A percentile compares a stretch with the other conserved stretches of the same genome.
Evolutionary conservation across 31 red algal species (phyloP).

Genomic region (Asparagopsis taxiformis): DNA sequence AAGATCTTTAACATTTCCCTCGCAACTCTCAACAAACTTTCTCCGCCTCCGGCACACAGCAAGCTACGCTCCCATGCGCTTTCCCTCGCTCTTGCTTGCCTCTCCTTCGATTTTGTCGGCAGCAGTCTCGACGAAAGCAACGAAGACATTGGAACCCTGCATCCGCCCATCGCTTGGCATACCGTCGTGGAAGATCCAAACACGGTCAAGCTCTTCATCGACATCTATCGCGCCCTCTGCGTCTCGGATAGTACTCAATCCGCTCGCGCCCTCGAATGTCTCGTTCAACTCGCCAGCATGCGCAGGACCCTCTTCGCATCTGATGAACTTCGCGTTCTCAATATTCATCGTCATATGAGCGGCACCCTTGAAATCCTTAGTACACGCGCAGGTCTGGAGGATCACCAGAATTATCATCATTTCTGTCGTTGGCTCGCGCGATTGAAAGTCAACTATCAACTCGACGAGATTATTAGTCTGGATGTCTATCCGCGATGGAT

Average conservation of each 20-base stretch:
- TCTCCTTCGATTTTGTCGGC: slow-evolving; percentile 91
- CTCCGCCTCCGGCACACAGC: slow-evolving; percentile 48
- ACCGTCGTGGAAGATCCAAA: slow-evolving; percentile 76
- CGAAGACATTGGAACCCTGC: slow-evolving; percentile 89
- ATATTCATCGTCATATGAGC: slow-evolving; percentile 70
- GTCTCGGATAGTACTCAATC: slow-evolving; percentile 55
- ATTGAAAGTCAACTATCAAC: slow-evolving; percentile 90
- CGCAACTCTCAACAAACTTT: slow-evolving; percentile 54
- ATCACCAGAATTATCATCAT: slow-evolving; percentile 90
- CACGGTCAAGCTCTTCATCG: slow-evolving; percentile 78
- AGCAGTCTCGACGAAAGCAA: slow-evolving; percentile 77
- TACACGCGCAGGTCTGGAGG: slow-evolving; percentile 63
- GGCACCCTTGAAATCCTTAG: slow-evolving; percentile 70
- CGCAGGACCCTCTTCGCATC: slow-evolving; percentile 78
- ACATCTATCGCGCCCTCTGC: slow-evolving; percentile 68
- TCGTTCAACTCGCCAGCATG: slow-evolving; percentile 83
- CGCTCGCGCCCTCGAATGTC: slow-evolving; percentile 61
- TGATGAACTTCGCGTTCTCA: slow-evolving; percentile 70
- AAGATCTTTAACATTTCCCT: slow-evolving; percentile 82
- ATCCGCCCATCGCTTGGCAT: slow-evolving; percentile 85
- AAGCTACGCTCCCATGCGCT: slow-evolving; percentile 50
- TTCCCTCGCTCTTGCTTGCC: slow-evolving; percentile 56
- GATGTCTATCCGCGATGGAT: slow-evolving; percentile 85
- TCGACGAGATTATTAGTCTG: slow-evolving; percentile 74
- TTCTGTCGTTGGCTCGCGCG: slow-evolving; percentile 91